phyloP scores from a whole-genome alignment of 2,329 filamentous ascomycete genomes.

The Onygenales sp. region DNA sequence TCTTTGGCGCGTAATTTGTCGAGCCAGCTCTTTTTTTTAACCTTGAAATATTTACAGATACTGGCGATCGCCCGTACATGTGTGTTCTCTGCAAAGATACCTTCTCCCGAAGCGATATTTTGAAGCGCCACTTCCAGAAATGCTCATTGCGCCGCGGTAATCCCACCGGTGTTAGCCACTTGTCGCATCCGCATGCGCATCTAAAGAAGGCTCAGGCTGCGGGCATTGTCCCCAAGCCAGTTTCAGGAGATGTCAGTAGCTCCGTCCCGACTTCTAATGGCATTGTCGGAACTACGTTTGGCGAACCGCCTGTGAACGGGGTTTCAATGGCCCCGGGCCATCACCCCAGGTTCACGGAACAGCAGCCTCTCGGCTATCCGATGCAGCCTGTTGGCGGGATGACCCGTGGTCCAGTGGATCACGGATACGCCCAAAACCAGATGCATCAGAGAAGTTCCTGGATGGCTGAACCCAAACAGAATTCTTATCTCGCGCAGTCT shows the following conservation, averaged over 20 bases:
- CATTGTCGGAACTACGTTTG: conserved; percentile 32
- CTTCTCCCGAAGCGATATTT: conserved; percentile 93
- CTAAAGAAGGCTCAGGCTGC: conserved; percentile 59
- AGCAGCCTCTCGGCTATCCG: conserved; percentile 34
- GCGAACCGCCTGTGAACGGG: conserved; percentile 34
- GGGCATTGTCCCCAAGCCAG: conserved; percentile 30
- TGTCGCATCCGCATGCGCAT: conserved; percentile 86
- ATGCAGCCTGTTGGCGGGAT: conserved; percentile 34
- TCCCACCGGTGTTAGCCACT: conserved; percentile 84
- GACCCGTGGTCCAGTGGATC: conserved; percentile 29
- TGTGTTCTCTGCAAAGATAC: conserved; percentile 96
- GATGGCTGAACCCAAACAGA: conserved; percentile 36
- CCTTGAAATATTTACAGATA: conserved; percentile 54
- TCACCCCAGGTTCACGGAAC: conserved; percentile 27
- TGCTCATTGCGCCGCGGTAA: conserved; percentile 95
- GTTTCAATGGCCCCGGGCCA: conserved; percentile 25
- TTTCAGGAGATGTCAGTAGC: conserved; percentile 38
- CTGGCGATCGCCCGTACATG: conserved; percentile 95
- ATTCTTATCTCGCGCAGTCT: conserved; percentile 32
- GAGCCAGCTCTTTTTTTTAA: conserved; percentile 2
- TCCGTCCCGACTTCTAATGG: conserved; percentile 34
- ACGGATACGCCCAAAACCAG: conserved; percentile 27
- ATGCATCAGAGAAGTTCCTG: conserved; percentile 30
- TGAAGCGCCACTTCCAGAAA: conserved; percentile 99
- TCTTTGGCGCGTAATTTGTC: background rate